Conservation (phyloP, 2,329 filamentous ascomycete species). For the Chrysoporthe austroafricana region DNA sequence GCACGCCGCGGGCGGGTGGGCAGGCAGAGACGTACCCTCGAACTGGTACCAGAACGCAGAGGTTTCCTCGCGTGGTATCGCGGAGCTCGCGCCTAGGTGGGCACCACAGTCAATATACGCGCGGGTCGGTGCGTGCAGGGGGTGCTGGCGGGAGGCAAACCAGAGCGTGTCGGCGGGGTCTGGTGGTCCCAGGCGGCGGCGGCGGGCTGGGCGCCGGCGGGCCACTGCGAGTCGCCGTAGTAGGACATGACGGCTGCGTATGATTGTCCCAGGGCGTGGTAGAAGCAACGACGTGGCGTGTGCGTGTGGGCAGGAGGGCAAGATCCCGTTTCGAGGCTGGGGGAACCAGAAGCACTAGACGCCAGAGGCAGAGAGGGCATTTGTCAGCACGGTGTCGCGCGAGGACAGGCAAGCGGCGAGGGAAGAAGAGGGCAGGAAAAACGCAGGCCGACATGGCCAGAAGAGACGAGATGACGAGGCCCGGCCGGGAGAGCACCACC, state of each 20-base stretch:
- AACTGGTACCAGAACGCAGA: conserved; percentile 42
- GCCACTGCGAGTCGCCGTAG: conserved; percentile 38
- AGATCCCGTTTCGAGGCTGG: conserved; percentile 2
- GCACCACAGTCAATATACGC: conserved; percentile 9
- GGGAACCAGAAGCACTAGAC: conserved; percentile 17
- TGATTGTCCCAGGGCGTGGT: neutral
- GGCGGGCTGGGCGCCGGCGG: conserved; percentile 32
- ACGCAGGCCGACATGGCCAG: neutral
- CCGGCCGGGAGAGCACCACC: neutral
- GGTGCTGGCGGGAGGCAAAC: conserved; percentile 28
- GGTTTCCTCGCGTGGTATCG: conserved; percentile 40
- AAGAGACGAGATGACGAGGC: neutral
- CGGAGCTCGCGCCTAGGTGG: conserved; percentile 40
- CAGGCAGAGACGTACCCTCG: conserved; percentile 39
- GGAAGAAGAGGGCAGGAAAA: neutral
- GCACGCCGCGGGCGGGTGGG: too few species aligned
- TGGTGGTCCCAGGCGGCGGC: conserved; percentile 35
- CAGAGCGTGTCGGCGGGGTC: conserved; percentile 36
- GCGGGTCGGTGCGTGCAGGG: neutral
- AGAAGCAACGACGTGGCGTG: conserved; percentile 11
- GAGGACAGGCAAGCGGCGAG: conserved; percentile 1
- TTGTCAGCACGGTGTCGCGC: conserved; percentile 22
- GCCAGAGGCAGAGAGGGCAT: neutral
- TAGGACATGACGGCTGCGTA: conserved; percentile 34
- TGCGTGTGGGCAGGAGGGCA: conserved; percentile 12